Base-by-base conservation (phyloP, 2,329 filamentous ascomycete species). In the Epichloe aotearoae region DNA sequence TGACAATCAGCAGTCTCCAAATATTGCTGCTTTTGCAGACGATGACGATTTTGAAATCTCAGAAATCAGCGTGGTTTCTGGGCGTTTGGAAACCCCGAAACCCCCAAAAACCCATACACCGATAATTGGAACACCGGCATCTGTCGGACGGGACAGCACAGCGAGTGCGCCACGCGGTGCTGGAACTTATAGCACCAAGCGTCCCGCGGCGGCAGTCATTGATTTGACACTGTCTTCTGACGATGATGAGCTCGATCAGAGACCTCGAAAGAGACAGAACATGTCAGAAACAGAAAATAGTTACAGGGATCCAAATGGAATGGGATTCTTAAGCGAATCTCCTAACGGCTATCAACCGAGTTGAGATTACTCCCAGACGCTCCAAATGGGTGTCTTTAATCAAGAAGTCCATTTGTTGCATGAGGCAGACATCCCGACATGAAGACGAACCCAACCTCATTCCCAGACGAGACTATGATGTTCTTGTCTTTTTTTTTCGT, bases 181-280 rank as follows among this genome's bases (percentile, higher is more conserved):
- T 30, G 64, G 59, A 14, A 62, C 66, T 20, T 66, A 57, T 36
- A 71, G 71, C 54, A 62, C 61, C 50, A 80, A 80, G 61, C 71
- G 77, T 20, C 68, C 71, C 1, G 66, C 69, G 3, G 66, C 74
- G 5, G 71, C 76, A 43, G 73, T 82, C 2, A 81, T 82, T 54
- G 79, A 82, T 57, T 63, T 83, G 54, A 82, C 79, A 1, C 61
- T 78, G 6, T 78, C 74, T 46, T 69, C 71, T 48, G 77, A 78
- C 52, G 75, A 79, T 43, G 76, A 79, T 49, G 69, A 71, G 45
- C 66, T 70, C 4, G 60, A 67, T 3, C 66, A 68, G 34, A 72
- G 71, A 8, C 66, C 73, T 1, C 54, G 65, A 5, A 80, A 81
- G 63, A 69, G 76, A 46, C 71, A 73, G 53, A 66, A 59, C 39